phyloP scores from a whole-genome alignment of 345 rosid species.

The Odontarrhena argentea region DNA sequence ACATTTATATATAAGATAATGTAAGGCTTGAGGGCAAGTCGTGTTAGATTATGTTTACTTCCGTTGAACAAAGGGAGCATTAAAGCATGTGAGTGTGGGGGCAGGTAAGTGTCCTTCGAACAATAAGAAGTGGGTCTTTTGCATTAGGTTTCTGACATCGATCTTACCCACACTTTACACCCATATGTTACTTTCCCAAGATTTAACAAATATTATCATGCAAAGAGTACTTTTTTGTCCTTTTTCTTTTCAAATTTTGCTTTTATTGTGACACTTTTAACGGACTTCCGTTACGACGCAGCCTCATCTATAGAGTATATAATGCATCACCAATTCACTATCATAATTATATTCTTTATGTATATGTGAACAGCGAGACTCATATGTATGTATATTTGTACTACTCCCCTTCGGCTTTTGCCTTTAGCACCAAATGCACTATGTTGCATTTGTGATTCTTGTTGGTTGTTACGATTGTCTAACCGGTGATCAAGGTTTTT shows the following conservation, averaged over 20 bases:
- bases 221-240: conserved; percentile 39
- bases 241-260: conserved; percentile 13
- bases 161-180: conserved; percentile 40
- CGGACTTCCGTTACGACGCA: conserved; percentile 34
- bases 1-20: conserved; percentile 10
- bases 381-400: conserved; percentile 10
- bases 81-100: conserved; percentile 40
- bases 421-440: not conserved
- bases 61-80: conserved; percentile 39
- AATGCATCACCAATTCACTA: conserved; percentile 8
- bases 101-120: conserved; percentile 41
- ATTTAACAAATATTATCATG: conserved; percentile 33
- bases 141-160: conserved; percentile 46
- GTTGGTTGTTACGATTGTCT: too few species aligned
- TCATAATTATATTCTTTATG: not conserved
- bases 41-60: conserved; percentile 36
- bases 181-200: conserved; percentile 20
- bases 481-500: too few species aligned
- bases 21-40: conserved; percentile 21
- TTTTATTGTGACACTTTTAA: conserved; percentile 34
- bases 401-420: too few species aligned
- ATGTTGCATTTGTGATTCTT: too few species aligned
- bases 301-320: conserved; percentile 20
- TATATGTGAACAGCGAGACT: not conserved
- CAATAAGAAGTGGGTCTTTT: conserved; percentile 41